Evolutionary conservation across 257 asterid genomes (phyloP).

Genomic region (Parsonsia alboflavescens): DNA sequence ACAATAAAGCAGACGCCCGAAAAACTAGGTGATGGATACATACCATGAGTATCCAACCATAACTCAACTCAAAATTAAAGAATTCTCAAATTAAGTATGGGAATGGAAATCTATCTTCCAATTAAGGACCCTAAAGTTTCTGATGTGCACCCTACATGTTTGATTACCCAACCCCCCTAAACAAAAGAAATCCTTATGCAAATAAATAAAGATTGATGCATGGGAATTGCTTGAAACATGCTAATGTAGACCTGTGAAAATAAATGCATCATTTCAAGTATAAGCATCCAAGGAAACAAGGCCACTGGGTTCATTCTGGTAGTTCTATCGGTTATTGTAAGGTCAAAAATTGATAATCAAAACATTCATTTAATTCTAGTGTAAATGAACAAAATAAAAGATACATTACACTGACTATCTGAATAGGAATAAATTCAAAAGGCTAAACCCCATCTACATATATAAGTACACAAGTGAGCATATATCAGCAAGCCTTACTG

Average conservation of each 20-base stretch:
- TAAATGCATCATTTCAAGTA: background rate
- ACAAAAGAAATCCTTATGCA: background rate
- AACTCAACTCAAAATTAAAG: background rate
- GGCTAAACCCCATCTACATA: background rate
- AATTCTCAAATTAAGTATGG: background rate
- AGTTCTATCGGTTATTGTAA: background rate
- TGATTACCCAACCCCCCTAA: background rate
- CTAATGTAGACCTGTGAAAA: background rate
- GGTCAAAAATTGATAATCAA: background rate
- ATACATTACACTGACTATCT: background rate
- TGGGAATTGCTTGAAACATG: background rate
- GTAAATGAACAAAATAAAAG: background rate
- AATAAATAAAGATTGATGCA: background rate
- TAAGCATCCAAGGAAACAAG: background rate
- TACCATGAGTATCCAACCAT: background rate
- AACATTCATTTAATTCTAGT: background rate
- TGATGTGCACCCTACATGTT: background rate
- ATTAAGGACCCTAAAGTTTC: background rate
- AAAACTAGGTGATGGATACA: conserved; percentile 1
- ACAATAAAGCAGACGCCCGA: background rate
- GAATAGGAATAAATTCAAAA: background rate
- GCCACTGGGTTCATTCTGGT: background rate
- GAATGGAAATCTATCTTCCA: background rate
- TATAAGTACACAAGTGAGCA: too few relatives aligned
- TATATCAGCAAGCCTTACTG: too few relatives aligned